Conservation (phyloP, 441 rosid genomes). For the Populus tomentosa region DNA sequence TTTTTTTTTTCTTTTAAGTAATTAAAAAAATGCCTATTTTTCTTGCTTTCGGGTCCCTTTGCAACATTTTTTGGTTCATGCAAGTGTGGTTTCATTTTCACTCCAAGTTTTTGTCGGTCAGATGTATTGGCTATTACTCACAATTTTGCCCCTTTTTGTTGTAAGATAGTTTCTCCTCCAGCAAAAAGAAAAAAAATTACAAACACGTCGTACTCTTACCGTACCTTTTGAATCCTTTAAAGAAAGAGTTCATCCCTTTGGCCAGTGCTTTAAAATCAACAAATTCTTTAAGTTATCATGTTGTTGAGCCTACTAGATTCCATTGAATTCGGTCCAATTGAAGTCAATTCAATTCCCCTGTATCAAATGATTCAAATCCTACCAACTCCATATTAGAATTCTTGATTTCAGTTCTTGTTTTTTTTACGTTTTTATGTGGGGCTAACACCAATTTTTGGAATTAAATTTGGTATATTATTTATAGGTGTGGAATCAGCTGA, state of each 20-base stretch:
- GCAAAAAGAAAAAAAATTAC: neutral
- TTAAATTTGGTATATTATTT: neutral
- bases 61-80: conserved; percentile 8
- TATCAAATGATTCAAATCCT: conserved; percentile 11
- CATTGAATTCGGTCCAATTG: conserved; percentile 4
- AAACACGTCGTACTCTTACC: neutral
- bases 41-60: neutral
- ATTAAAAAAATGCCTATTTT: neutral
- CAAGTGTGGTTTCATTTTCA: conserved; percentile 1
- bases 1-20: neutral
- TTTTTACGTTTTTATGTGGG: neutral
- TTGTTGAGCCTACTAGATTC: conserved; percentile 11
- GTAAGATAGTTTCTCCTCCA: neutral
- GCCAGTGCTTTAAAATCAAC: conserved; percentile 4
- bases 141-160: neutral
- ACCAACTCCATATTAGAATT: conserved; percentile 17
- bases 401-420: neutral
- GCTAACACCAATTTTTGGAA: neutral
- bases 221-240: conserved; percentile 21
- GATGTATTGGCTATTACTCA: conserved; percentile 14
- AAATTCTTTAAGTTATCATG: neutral
- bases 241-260: conserved; percentile 14
- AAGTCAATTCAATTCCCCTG: conserved; percentile 11
- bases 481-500: conserved; percentile 90
- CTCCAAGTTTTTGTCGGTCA: neutral